Evolutionary conservation across 208 protist genomes (phyloP), one percentile per base, ranked within the genome.

Genomic region (Trypanosoma avium): DNA sequence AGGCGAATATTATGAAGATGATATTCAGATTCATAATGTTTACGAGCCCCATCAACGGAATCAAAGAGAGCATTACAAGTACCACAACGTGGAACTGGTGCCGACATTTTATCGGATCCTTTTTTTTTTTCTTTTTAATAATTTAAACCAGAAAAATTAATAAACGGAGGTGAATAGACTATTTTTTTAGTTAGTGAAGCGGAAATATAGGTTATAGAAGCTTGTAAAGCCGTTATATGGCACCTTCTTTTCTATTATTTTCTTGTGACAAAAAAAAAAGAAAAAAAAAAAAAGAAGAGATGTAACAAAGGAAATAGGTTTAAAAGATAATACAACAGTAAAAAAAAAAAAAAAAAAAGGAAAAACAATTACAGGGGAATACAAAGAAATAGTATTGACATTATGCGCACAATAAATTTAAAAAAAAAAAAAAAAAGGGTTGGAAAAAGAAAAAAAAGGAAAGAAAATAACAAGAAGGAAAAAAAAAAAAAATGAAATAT

Each of bases 1-100:
- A 85, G 81, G 9, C 91, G 83, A 1, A 96, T 88, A 61, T 96
- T 96, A 10, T 75, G 76, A 26, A 93, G 55, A 59, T 96, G 91
- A 9, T 85, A 64, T 17, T 96, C 86, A 0, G 84, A 90, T 8
- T 62, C 69, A 68, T 96, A 96, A 75, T 96, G 91, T 24, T 54
- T 62, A 10, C 78, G 84, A 21, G 88, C 59, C 15, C 49, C 75
- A 13, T 90, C 82, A 42, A 48, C 70, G 21, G 63, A 67, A 3
- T 81, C 71, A 50, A 96, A 74, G n/a, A 61, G 57, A 8, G 84
- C 64, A 45, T 84, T 78, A 72, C 91, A 96, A 0, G 91, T 92
- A 13, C 79, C 76, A 52, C 90, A 96, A 24, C 78, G 84, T 33
- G 85, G 82, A 67, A 88, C 42, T 30, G 35, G 46, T 5, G 35